A percentile compares a stretch with the other conserved stretches of the same genome.
These are phyloP conservation scores for Yamadazyma dushanensis DNA, from an alignment of 1,139 yeast genomes.

Conservation along the genomic window DNA sequence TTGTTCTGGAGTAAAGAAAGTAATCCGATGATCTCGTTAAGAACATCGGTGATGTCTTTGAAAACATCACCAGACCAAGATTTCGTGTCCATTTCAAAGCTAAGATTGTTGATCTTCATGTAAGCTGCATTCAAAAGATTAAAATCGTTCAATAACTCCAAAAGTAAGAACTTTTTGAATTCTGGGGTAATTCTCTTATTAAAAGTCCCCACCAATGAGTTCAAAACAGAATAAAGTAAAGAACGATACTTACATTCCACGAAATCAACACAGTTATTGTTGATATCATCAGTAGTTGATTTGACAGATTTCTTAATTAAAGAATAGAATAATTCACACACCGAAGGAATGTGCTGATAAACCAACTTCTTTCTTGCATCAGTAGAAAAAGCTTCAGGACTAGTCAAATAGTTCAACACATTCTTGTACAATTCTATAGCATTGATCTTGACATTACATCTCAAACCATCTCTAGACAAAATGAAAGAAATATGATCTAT, in stretches of 20 bases:
- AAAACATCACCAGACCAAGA: conserved; percentile 7
- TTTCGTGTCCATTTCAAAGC: conserved; percentile 8
- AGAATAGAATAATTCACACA: conserved; percentile 20
- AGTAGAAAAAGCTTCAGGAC: conserved; percentile 49
- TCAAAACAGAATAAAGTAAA: conserved; percentile 30
- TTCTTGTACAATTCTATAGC: conserved; percentile 55
- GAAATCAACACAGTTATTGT: conserved; percentile 19
- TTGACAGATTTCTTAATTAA: conserved; percentile 22
- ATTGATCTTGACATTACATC: conserved; percentile 44
- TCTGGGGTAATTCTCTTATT: conserved; percentile 27
- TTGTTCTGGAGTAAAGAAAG: conserved; percentile 26
- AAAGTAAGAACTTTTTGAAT: conserved; percentile 14
- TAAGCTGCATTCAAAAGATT: conserved; percentile 11
- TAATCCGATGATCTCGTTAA: conserved; percentile 12
- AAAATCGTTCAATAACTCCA: conserved; percentile 13
- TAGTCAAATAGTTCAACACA: conserved; percentile 52
- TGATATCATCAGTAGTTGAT: conserved; percentile 14
- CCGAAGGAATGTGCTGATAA: conserved; percentile 24
- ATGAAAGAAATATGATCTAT: conserved; percentile 48
- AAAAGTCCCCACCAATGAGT: conserved; percentile 32
- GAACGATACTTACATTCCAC: conserved; percentile 27
- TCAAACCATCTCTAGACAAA: conserved; percentile 25
- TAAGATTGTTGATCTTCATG: conserved; percentile 7
- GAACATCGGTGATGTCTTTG: conserved; percentile 11
- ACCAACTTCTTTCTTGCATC: conserved; percentile 32